These are phyloP conservation scores for Dactylellina parvicollis DNA, from an alignment of 2,329 filamentous ascomycete genomes.

Conservation along the genomic window DNA sequence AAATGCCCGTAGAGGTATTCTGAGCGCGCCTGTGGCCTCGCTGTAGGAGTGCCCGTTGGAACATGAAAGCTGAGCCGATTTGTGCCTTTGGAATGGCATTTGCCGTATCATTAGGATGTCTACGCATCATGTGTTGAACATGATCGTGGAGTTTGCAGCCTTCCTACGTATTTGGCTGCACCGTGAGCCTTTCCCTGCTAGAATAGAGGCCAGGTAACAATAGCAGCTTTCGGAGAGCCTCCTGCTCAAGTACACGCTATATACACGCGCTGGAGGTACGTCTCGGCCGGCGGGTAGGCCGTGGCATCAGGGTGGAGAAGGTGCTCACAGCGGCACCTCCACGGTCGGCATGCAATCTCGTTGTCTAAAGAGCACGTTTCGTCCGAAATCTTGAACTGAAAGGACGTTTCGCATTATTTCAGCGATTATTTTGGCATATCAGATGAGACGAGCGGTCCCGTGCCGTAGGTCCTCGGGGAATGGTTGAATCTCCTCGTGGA, in stretches of 20 bases:
- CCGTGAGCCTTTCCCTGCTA: background rate
- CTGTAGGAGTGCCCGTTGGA: background rate
- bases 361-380: background rate
- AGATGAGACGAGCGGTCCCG: background rate
- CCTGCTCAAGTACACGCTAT: too few species aligned
- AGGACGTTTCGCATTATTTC: slow-evolving; percentile 45
- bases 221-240: background rate
- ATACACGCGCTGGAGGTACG: too few species aligned
- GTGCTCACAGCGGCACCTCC: background rate
- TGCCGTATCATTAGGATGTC: background rate
- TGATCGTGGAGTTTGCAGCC: background rate
- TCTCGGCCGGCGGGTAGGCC: too few species aligned
- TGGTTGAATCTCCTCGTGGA: slow-evolving; percentile 13
- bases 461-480: slow-evolving; percentile 31
- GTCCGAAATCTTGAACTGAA: background rate
- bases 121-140: slow-evolving; percentile 47
- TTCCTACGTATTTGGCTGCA: background rate
- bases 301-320: background rate
- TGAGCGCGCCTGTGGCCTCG: slow-evolving; percentile 1
- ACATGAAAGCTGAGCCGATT: background rate
- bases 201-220: background rate
- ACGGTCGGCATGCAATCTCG: slow-evolving; percentile 29
- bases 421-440: slow-evolving; percentile 26
- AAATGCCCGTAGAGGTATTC: background rate
- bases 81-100: background rate